A percentile compares a stretch with the other conserved stretches of the same genome.
Evolutionary conservation across 139 green algal species (phyloP).

Genomic region (Ostreobium quekettii): DNA sequence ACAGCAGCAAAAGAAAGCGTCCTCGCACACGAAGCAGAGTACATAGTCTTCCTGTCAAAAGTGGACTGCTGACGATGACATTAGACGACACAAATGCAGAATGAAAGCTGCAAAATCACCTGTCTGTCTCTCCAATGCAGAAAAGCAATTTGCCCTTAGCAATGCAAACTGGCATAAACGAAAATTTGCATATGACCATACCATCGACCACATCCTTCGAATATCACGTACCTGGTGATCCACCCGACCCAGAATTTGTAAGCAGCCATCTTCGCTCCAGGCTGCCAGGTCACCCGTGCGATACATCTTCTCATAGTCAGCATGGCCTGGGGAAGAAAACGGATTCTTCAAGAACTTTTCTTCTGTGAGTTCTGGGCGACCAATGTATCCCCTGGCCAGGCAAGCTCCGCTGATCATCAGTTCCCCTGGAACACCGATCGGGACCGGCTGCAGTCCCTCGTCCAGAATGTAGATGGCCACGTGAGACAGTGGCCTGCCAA

Average conservation of each 20-base stretch:
- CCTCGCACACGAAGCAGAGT: too few relatives aligned
- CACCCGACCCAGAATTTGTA: constrained; percentile 37
- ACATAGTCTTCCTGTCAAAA: too few relatives aligned
- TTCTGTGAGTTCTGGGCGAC: constrained; percentile 25
- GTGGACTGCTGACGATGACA: too few relatives aligned
- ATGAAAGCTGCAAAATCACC: too few relatives aligned
- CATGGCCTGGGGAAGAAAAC: constrained; percentile 18
- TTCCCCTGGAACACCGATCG: constrained; percentile 37
- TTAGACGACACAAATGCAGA: too few relatives aligned
- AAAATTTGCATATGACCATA: too few relatives aligned
- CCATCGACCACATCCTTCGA: neutral
- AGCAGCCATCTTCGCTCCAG: constrained; percentile 22
- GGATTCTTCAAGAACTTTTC: constrained; percentile 43
- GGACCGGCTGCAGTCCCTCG: constrained; percentile 19
- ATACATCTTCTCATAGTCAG: constrained; percentile 31
- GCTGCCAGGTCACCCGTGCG: constrained; percentile 37
- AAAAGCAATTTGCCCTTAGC: too few relatives aligned
- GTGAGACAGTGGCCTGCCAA: neutral
- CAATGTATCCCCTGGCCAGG: constrained; percentile 35
- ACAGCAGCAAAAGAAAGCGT: too few relatives aligned
- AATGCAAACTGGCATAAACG: too few relatives aligned
- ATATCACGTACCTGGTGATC: constrained; percentile 22
- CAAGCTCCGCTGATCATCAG: constrained; percentile 35
- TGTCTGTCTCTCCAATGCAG: too few relatives aligned
- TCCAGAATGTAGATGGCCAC: constrained; percentile 32